Evolutionary conservation across 495 filamentous ascomycete species (phyloP).

Genomic region (Astrocystis sublimbata): DNA sequence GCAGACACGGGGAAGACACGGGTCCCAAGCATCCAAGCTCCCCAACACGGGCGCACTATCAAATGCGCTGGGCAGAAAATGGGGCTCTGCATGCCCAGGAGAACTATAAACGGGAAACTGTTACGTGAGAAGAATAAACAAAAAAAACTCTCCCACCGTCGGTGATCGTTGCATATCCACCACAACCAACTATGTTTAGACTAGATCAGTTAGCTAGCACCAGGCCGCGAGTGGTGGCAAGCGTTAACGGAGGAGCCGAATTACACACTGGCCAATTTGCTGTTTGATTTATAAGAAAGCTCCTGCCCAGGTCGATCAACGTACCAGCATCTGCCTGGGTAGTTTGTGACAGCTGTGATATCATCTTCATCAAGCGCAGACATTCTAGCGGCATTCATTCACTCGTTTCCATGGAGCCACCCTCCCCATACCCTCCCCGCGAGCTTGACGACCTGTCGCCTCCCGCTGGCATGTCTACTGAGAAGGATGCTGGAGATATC

Average conservation of each 20-base stretch:
- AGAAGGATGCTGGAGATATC: neutral
- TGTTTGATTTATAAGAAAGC: neutral
- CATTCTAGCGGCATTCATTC: too few species aligned
- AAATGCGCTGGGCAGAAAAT: neutral
- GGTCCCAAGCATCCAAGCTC: too few species aligned
- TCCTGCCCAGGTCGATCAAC: neutral
- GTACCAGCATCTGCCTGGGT: neutral
- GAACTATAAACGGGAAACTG: neutral
- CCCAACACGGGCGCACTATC: neutral
- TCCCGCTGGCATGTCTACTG: neutral
- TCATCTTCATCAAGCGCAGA: neutral
- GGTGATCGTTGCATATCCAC: constrained; percentile 4
- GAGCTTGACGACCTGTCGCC: constrained; percentile 11
- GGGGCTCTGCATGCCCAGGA: neutral
- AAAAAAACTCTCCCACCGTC: neutral
- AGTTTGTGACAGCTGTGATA: neutral
- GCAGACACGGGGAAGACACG: too few species aligned
- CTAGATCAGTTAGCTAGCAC: neutral
- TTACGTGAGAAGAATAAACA: neutral
- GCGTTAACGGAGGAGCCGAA: neutral
- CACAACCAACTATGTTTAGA: neutral
- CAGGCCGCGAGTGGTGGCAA: neutral
- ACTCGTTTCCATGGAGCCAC: neutral
- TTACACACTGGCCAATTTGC: neutral
- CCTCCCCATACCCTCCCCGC: neutral